Evolutionary conservation across 768 basidiomycete genomes (phyloP).

Genomic region (Amanita pseudoporphyria): DNA sequence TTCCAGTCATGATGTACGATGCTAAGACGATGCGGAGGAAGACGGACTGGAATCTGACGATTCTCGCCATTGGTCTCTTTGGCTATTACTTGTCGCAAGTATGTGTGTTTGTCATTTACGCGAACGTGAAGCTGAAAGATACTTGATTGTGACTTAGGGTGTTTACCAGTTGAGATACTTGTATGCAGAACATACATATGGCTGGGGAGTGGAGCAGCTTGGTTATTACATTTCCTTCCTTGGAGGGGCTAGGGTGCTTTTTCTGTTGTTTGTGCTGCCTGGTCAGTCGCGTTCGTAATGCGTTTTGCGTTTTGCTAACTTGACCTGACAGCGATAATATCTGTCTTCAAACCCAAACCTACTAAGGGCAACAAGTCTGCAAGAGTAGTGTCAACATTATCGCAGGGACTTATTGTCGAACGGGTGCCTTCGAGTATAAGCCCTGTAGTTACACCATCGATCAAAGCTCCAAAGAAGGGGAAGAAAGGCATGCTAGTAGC

Average conservation of each 20-base stretch:
- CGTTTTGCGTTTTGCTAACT: background rate
- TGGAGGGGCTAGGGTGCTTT: slow-evolving; percentile 48
- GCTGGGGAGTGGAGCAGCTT: slow-evolving; percentile 63
- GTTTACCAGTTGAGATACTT: slow-evolving; percentile 75
- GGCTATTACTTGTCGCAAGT: slow-evolving; percentile 58
- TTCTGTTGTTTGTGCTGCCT: slow-evolving; percentile 42
- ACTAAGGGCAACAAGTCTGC: slow-evolving; percentile 9
- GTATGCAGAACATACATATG: slow-evolving; percentile 65
- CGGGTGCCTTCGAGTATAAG: slow-evolving; percentile 5
- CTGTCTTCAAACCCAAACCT: slow-evolving; percentile 43
- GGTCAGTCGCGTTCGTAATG: slow-evolving; percentile 18
- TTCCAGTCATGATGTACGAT: slow-evolving; percentile 44
- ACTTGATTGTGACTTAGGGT: slow-evolving; percentile 32
- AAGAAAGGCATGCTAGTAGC: slow-evolving; percentile 36
- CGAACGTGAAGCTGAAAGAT: background rate
- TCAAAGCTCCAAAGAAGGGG: slow-evolving; percentile 8
- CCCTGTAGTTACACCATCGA: slow-evolving; percentile 2
- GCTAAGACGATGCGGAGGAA: slow-evolving; percentile 28
- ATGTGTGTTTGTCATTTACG: slow-evolving; percentile 17
- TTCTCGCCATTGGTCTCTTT: slow-evolving; percentile 55
- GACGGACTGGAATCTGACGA: slow-evolving; percentile 76
- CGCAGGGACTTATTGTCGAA: slow-evolving; percentile 6
- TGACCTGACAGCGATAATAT: slow-evolving; percentile 41
- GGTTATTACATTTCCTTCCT: slow-evolving; percentile 71
- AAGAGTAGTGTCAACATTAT: background rate